These are phyloP conservation scores for Zelopaecilomyces penicillatus DNA, from an alignment of 2,329 filamentous ascomycete species.

Conservation along the genomic window DNA sequence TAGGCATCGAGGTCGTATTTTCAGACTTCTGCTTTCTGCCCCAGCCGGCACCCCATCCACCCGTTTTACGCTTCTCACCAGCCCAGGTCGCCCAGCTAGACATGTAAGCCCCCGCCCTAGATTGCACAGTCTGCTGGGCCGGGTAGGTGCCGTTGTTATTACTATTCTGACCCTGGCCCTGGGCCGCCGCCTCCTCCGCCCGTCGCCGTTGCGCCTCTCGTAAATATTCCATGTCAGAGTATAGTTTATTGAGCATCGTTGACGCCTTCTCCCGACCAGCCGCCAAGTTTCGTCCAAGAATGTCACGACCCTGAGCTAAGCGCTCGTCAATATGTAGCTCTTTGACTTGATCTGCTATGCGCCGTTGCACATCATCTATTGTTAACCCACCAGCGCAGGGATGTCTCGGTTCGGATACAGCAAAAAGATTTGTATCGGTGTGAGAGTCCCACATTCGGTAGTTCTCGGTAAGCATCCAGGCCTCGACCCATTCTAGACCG, in stretches of 20 bases:
- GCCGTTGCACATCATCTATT: slow-evolving; percentile 87
- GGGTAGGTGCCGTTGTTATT: slow-evolving; percentile 17
- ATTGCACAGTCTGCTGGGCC: slow-evolving; percentile 40
- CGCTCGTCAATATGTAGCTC: slow-evolving; percentile 91
- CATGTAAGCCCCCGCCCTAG: slow-evolving; percentile 55
- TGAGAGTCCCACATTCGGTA: slow-evolving; percentile 78
- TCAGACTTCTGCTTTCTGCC: slow-evolving; percentile 26
- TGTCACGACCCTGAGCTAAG: slow-evolving; percentile 74
- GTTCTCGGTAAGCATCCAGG: slow-evolving; percentile 83
- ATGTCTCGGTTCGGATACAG: slow-evolving; percentile 86
- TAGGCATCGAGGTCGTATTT: slow-evolving; percentile 24
- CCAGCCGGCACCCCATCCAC: slow-evolving; percentile 36
- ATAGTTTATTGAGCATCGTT: slow-evolving; percentile 78
- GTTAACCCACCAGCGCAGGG: slow-evolving; percentile 87
- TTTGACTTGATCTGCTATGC: slow-evolving; percentile 83
- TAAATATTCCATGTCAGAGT: slow-evolving; percentile 73
- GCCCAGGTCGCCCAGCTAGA: slow-evolving; percentile 64
- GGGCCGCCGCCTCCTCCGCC: slow-evolving; percentile 27
- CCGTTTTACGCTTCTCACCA: slow-evolving; percentile 62
- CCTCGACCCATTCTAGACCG: slow-evolving; percentile 73
- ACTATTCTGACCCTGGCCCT: not conserved
- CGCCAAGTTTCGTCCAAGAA: slow-evolving; percentile 79
- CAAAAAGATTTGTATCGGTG: slow-evolving; percentile 82
- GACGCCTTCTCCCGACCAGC: slow-evolving; percentile 83
- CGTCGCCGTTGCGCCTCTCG: slow-evolving; percentile 37